phyloP scores from a whole-genome alignment of 1,284 basidiomycete genomes.

The Austroboletus novae-zelandiae region DNA sequence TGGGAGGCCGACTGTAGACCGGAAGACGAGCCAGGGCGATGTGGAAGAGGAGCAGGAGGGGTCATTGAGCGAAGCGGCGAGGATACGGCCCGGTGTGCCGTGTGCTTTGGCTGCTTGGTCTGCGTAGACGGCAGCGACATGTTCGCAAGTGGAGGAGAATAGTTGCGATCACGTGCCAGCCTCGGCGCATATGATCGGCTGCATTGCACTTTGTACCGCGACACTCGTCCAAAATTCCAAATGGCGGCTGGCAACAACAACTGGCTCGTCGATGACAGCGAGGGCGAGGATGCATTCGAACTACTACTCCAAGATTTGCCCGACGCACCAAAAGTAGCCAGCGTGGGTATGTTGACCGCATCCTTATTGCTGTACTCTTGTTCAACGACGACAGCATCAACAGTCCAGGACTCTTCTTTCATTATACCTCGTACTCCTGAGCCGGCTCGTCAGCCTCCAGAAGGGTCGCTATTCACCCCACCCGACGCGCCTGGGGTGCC shows the following conservation, averaged over 20 bases:
- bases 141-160: not conserved
- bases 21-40: constrained; percentile 13
- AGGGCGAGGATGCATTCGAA: constrained; percentile 19
- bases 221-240: constrained; percentile 1
- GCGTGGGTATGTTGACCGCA: not conserved
- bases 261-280: constrained; percentile 32
- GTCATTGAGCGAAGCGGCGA: constrained; percentile 29
- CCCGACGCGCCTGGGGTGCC: not conserved
- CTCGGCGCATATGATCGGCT: not conserved
- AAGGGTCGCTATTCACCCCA: constrained; percentile 30
- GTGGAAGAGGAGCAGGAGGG: constrained; percentile 18
- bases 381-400: constrained; percentile 8
- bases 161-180: constrained; percentile 27
- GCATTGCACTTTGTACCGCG: too few relatives aligned
- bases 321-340: not conserved
- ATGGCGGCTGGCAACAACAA: constrained; percentile 13
- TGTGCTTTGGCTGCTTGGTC: constrained; percentile 19
- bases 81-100: constrained; percentile 19
- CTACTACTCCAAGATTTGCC: not conserved
- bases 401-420: constrained; percentile 18
- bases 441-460: constrained; percentile 2
- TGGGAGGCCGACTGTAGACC: constrained; percentile 19
- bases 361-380: not conserved
- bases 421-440: constrained; percentile 14
- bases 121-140: constrained; percentile 15